phyloP scores from a whole-genome alignment of 2,329 filamentous ascomycete species.

The Ophidiomyces ophidiicola region DNA sequence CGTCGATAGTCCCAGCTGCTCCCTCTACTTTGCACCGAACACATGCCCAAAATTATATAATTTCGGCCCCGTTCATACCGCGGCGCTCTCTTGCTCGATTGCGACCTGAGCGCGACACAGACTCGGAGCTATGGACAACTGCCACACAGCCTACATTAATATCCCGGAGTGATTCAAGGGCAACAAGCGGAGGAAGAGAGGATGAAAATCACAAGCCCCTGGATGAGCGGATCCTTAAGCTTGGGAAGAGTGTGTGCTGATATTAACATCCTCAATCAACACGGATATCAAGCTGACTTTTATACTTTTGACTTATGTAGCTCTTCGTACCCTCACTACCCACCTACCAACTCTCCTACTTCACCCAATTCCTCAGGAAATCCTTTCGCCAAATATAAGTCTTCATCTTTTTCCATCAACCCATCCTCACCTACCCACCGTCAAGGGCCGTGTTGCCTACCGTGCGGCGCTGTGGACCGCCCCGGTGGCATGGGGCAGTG shows the following conservation, averaged over 20 bases:
- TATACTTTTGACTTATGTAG: constrained; percentile 25
- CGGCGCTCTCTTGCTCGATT: constrained; percentile 27
- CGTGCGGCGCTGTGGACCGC: constrained; percentile 91
- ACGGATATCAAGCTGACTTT: constrained; percentile 2
- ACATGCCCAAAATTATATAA: background rate
- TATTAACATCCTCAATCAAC: background rate
- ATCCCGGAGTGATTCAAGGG: constrained; percentile 6
- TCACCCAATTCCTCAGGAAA: constrained; percentile 49
- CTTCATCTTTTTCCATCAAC: constrained; percentile 54
- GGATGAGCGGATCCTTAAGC: constrained; percentile 14
- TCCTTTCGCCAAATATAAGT: constrained; percentile 50
- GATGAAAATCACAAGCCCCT: constrained; percentile 11
- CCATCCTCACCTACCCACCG: constrained; percentile 62
- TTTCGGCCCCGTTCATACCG: constrained; percentile 21
- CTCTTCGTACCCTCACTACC: constrained; percentile 49
- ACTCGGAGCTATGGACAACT: constrained; percentile 26
- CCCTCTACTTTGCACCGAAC: constrained; percentile 6
- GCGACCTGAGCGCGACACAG: constrained; percentile 24
- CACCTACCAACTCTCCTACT: constrained; percentile 49
- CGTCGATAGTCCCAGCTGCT: constrained; percentile 7
- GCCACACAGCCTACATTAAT: constrained; percentile 9
- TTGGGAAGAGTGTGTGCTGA: constrained; percentile 13
- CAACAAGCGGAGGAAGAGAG: constrained; percentile 1
- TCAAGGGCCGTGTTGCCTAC: constrained; percentile 81
- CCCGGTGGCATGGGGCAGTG: constrained; percentile 85